Percentiles rank a stretch among this genome's conserved stretches.
Conservation (phyloP, 139 green algal genomes). For the Picochlorum sp. region DNA sequence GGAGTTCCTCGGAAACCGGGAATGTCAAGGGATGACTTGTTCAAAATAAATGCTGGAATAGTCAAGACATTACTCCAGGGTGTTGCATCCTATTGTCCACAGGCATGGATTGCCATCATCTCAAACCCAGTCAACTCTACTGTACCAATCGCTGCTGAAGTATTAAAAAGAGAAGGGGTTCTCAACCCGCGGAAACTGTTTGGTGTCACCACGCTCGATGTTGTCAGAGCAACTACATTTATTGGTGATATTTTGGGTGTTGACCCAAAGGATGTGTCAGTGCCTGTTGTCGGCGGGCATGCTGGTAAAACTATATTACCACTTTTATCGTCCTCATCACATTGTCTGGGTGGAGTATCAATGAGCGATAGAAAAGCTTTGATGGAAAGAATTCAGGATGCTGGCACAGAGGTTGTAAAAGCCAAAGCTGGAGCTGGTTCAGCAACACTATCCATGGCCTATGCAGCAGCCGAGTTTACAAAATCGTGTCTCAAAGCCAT, state of each 20-base stretch:
- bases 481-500: slow-evolving; percentile 63
- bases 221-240: slow-evolving; percentile 88
- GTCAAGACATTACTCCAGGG: slow-evolving; percentile 56
- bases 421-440: slow-evolving; percentile 81
- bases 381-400: slow-evolving; percentile 86
- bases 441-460: slow-evolving; percentile 95
- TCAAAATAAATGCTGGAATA: slow-evolving; percentile 96
- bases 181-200: slow-evolving; percentile 85
- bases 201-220: slow-evolving; percentile 93
- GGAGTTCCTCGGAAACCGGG: slow-evolving; percentile 91
- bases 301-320: slow-evolving; percentile 85
- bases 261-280: slow-evolving; percentile 61
- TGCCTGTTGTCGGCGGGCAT: slow-evolving; percentile 93
- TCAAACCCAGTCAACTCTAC: slow-evolving; percentile 99
- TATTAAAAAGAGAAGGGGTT: slow-evolving; percentile 64
- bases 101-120: slow-evolving; percentile 85
- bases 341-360: slow-evolving; percentile 33
- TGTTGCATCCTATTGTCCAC: slow-evolving; percentile 61
- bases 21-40: slow-evolving; percentile 98
- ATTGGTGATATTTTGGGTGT: slow-evolving; percentile 46
- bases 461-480: slow-evolving; percentile 73
- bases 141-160: slow-evolving; percentile 94
- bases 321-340: slow-evolving; percentile 59
- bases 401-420: slow-evolving; percentile 95
- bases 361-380: slow-evolving; percentile 39